Base-by-base conservation (phyloP, 129 eudicot species). In the Artemisia annua region DNA sequence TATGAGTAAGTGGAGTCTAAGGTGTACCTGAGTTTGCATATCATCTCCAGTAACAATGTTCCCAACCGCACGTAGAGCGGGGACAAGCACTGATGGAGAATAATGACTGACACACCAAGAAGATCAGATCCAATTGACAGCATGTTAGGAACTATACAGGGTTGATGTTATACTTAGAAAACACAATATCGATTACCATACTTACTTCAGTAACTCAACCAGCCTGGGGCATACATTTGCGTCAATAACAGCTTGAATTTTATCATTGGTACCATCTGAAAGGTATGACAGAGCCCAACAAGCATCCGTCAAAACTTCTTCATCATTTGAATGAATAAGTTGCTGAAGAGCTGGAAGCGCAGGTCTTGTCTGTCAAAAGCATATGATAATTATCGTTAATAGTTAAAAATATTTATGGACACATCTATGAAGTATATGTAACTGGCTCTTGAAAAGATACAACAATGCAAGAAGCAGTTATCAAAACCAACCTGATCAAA, bases 11-110 rank as follows among this genome's bases (percentile, higher is more conserved):
- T 58, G 4, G 62, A 62, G 20, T 46, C 19, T 16, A 13, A 48
- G 28, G 1, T 15, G 52, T 78, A 90, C 96, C 93, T 90, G 96
- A 76, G 96, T 90, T 69, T 90, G 96, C 78, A 76, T 78, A 78
- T 88, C 95, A 81, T 88, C 95, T 24, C 95, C 95, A 39, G 95
- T 88, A 63, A 88, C 95, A 60, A 88, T 88, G 76, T 88, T 88
- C 49, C 95, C 95, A 75, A 88, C 90, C 6, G 95, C 85, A 49
- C 95, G 90, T 43, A 88, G 95, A 59, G 95, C 95, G 63, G 95
- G 95, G 55, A 88, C 81, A 48, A 85, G 86, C 13, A 88, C 95
- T 13, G 90, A 80, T 12, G 95, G 84, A 3, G 95, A 88, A 22
- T 84, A 82, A 46, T 85, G 88, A 35, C 95, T 88, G 86, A 73